A percentile compares a stretch with the other conserved stretches of the same genome.
These are phyloP conservation scores for Lentithecium fluviatile DNA, from an alignment of 495 filamentous ascomycete genomes.

Conservation along the genomic window DNA sequence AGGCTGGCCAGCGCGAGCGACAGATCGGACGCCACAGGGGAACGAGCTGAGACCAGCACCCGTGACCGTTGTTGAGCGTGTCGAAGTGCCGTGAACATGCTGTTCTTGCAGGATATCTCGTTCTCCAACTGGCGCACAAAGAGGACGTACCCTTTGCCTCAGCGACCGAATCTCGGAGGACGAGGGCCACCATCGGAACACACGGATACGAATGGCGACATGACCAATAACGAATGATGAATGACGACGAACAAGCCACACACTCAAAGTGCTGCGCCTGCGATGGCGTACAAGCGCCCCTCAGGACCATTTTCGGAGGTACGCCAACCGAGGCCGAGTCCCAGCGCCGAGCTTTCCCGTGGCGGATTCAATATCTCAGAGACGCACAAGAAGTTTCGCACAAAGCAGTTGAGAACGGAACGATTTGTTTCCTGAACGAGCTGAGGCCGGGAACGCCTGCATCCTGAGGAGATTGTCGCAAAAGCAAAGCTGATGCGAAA, in stretches of 20 bases:
- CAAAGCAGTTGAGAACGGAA: slow-evolving; percentile 7
- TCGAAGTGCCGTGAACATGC: background rate
- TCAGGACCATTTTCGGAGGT: no score
- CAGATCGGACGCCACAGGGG: slow-evolving; percentile 26
- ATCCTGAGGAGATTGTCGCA: background rate
- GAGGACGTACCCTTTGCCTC: no score
- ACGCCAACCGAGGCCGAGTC: background rate
- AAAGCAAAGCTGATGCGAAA: background rate
- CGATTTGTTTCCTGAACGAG: slow-evolving; percentile 6
- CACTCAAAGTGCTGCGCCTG: background rate
- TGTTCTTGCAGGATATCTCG: background rate
- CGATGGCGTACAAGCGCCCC: slow-evolving; percentile 2
- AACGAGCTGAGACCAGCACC: slow-evolving; percentile 11
- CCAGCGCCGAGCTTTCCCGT: background rate
- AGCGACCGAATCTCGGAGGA: no score
- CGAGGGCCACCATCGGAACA: background rate
- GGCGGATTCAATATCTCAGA: background rate
- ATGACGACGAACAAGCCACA: background rate
- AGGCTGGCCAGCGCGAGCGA: slow-evolving; percentile 13
- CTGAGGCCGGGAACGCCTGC: background rate
- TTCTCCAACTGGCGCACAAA: no score
- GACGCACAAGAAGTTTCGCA: slow-evolving; percentile 7
- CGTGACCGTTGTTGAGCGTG: background rate
- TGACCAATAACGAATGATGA: background rate
- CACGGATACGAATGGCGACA: background rate